Percentiles rank a stretch among this genome's conserved stretches.
Conservation (phyloP, 2,329 filamentous ascomycete genomes). For the Beauveria scarabaeidicola region DNA sequence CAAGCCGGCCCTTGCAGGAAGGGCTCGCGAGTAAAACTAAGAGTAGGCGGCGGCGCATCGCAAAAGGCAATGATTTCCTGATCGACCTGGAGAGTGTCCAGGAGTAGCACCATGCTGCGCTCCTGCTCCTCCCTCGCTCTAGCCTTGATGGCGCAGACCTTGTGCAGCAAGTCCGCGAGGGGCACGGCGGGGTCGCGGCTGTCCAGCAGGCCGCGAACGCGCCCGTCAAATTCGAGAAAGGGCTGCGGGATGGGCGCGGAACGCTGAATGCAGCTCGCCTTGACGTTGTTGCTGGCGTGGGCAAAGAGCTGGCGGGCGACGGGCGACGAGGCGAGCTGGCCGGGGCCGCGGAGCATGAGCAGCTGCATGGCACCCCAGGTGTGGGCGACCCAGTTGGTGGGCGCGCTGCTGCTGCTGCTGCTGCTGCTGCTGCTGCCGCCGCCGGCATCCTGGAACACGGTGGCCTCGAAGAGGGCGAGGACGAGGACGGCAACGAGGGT, state of each 20-base stretch:
- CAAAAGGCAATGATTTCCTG: constrained; percentile 10
- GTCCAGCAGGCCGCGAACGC: constrained; percentile 12
- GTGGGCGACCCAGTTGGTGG: constrained; percentile 20
- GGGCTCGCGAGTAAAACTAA: not conserved
- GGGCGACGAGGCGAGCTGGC: constrained; percentile 16
- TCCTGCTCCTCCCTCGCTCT: not conserved
- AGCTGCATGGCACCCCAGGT: constrained; percentile 20
- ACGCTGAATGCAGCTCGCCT: constrained; percentile 20
- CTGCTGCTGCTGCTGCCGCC: too few species aligned
- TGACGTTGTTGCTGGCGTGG: constrained; percentile 21
- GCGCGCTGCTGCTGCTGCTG: constrained; percentile 11
- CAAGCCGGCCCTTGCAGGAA: constrained; percentile 2
- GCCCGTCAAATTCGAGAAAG: constrained; percentile 15
- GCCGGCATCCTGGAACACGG: constrained; percentile 16
- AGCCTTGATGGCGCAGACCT: constrained; percentile 14
- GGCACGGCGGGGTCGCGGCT: constrained; percentile 9
- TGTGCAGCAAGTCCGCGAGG: constrained; percentile 7
- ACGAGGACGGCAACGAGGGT: constrained; percentile 21
- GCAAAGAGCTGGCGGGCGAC: constrained; percentile 17
- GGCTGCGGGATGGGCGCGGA: constrained; percentile 15
- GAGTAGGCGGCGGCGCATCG: not conserved
- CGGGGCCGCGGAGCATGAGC: constrained; percentile 17
- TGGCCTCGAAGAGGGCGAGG: constrained; percentile 21
- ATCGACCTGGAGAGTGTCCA: constrained; percentile 17
- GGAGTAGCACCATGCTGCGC: constrained; percentile 3